phyloP scores from a whole-genome alignment of 2,329 filamentous ascomycete species.

The Pestalotiopsis sp. region DNA sequence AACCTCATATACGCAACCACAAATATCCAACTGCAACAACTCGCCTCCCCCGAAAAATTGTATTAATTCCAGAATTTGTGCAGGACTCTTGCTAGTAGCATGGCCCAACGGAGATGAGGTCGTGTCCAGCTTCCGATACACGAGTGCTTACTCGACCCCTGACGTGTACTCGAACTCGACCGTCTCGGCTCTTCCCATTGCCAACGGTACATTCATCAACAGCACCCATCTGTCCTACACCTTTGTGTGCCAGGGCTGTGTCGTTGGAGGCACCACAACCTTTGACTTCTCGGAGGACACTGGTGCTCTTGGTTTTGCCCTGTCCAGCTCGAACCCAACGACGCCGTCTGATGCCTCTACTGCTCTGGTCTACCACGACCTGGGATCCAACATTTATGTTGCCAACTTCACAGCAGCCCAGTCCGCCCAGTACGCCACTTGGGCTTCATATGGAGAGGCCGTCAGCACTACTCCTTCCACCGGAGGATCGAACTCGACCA shows the following conservation, averaged over 20 bases:
- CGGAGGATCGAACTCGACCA: constrained; percentile 2
- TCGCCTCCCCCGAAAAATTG: background rate
- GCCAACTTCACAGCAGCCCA: constrained; percentile 4
- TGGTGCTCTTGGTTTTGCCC: background rate
- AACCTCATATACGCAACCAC: too few species aligned
- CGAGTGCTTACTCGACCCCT: background rate
- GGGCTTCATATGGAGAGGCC: background rate
- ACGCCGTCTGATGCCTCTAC: background rate
- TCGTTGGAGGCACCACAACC: background rate
- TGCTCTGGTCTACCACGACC: constrained; percentile 5
- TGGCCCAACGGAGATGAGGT: constrained; percentile 11
- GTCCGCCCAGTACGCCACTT: background rate
- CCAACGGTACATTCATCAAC: constrained; percentile 11
- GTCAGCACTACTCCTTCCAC: background rate
- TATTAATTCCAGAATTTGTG: background rate
- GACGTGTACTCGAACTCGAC: constrained; percentile 4
- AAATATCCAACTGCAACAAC: too few species aligned
- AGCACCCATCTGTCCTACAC: constrained; percentile 7
- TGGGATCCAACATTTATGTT: constrained; percentile 7
- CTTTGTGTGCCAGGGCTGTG: constrained; percentile 6
- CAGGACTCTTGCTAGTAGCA: constrained; percentile 4
- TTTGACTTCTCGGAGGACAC: background rate
- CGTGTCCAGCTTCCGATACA: background rate
- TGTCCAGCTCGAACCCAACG: constrained; percentile 4
- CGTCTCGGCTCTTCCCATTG: background rate